These are phyloP conservation scores for Aspergillus tubingensis DNA, from an alignment of 2,329 filamentous ascomycete genomes.

Conservation along the genomic window DNA sequence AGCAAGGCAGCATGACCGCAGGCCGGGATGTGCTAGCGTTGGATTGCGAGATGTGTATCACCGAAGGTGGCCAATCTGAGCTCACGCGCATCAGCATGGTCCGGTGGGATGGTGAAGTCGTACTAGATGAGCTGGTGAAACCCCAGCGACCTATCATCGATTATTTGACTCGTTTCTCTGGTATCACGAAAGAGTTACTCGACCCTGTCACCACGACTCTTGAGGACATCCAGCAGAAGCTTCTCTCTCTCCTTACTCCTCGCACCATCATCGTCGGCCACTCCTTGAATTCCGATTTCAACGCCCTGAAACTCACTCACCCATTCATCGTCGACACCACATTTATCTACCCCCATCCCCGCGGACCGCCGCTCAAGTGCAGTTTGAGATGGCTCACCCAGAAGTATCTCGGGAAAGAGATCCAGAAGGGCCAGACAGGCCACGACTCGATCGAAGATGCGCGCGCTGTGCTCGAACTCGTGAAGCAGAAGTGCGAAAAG, in stretches of 20 bases:
- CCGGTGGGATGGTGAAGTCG: constrained; percentile 76
- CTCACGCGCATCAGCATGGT: constrained; percentile 88
- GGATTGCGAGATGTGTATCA: constrained; percentile 98
- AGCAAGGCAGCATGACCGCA: constrained; percentile 79
- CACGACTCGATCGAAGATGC: constrained; percentile 95
- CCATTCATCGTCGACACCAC: constrained; percentile 93
- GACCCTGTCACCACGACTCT: constrained; percentile 80
- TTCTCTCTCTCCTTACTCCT: constrained; percentile 67
- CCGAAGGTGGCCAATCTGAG: constrained; percentile 74
- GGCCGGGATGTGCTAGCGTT: constrained; percentile 78
- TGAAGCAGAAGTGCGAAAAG: constrained; percentile 94
- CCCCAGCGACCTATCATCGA: constrained; percentile 84
- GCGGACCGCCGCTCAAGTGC: constrained; percentile 85
- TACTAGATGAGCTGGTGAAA: constrained; percentile 91
- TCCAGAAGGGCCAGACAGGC: constrained; percentile 77
- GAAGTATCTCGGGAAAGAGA: constrained; percentile 82
- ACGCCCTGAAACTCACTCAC: constrained; percentile 80
- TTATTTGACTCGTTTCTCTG: constrained; percentile 89
- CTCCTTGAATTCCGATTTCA: constrained; percentile 60
- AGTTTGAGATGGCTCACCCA: constrained; percentile 86
- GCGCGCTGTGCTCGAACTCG: constrained; percentile 83
- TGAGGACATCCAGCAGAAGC: constrained; percentile 74
- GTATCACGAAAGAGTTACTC: constrained; percentile 86
- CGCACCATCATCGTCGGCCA: constrained; percentile 51
- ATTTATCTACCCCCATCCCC: constrained; percentile 84